Evolutionary conservation across 2,329 filamentous ascomycete species (phyloP), one percentile per base, ranked within the genome.

Genomic region (Elsinoe fawcettii): DNA sequence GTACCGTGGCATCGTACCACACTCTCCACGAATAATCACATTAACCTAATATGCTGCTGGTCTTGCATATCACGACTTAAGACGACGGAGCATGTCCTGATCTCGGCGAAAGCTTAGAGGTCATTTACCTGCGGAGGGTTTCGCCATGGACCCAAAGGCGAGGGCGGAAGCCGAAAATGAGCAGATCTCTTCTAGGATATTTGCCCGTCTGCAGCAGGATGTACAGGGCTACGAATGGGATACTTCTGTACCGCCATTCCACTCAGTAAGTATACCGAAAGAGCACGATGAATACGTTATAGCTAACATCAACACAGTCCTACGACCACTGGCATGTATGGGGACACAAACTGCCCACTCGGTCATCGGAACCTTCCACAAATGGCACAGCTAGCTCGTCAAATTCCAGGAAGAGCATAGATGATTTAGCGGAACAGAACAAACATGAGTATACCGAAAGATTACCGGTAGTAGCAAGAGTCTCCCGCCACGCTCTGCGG

Each of bases 241-340:
- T 51, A 69, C 72, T 18, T 65, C 69, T 18, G 62, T 67, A 30
- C 60, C 64, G 51, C 75, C 75, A 8, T 77, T 77, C 63, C 76
- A 78, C 61, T 75, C 73, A 34, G 74, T 73, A 59, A 36, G 43
- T 14, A 22, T 27, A 47, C 18, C 12, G 27, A 14, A 9, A 11
- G 23, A 27, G 36, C 25, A 55, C 9, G 36, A n/a, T 8, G 20
- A 30, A 30, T 30, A 9, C 16, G 22, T 22, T 14, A 14, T 12
- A 44, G 39, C 59, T 16, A 51, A 41, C 2, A 8, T 25, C n/a
- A 34, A 16, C 16, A n/a, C 74, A 81, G 53, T 89, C 85, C 65
- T 96, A 96, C 72, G 90, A 95, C 70, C 90, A 91, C 75, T 97
- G 91, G 90, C 75, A 78, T 64, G 74, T 77, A 61, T 75, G 74